A percentile compares a stretch with the other conserved stretches of the same genome.
phyloP scores from a whole-genome alignment of 805 yeast species.

The Ogataea trehaloabstinens region DNA sequence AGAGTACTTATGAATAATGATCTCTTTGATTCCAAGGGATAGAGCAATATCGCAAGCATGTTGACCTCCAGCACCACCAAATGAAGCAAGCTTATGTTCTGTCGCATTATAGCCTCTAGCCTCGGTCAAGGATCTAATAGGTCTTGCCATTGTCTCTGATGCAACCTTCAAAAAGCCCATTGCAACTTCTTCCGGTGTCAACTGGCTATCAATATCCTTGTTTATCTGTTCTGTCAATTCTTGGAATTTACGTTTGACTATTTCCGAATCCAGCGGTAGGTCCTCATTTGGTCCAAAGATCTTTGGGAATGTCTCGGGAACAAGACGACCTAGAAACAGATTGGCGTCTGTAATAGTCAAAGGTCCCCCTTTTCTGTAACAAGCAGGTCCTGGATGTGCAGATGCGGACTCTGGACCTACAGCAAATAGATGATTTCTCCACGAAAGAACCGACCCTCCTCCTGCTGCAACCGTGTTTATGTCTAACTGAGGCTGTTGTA shows the following conservation, averaged over 20 bases:
- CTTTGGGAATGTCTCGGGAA: slow-evolving; percentile 40
- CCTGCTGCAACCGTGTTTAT: slow-evolving; percentile 23
- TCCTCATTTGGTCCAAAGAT: slow-evolving; percentile 45
- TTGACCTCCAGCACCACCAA: slow-evolving; percentile 52
- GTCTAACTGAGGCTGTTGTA: too few species aligned
- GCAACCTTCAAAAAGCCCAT: slow-evolving; percentile 45
- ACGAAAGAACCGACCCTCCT: slow-evolving; percentile 30
- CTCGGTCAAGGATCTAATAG: slow-evolving; percentile 44
- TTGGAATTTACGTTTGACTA: slow-evolving; percentile 33
- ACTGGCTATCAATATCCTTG: slow-evolving; percentile 24
- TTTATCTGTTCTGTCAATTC: slow-evolving; percentile 36
- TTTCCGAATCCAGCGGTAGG: slow-evolving; percentile 34
- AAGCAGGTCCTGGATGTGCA: slow-evolving; percentile 47
- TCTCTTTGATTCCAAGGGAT: slow-evolving; percentile 38
- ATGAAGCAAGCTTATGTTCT: slow-evolving; percentile 42
- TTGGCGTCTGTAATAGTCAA: slow-evolving; percentile 46
- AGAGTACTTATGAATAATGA: slow-evolving; percentile 43
- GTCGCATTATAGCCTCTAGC: slow-evolving; percentile 42
- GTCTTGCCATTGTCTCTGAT: slow-evolving; percentile 43
- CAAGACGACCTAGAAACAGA: slow-evolving; percentile 38
- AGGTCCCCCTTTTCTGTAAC: slow-evolving; percentile 46
- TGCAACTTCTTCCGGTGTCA: slow-evolving; percentile 42
- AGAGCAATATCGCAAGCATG: slow-evolving; percentile 41
- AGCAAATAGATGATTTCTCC: slow-evolving; percentile 35
- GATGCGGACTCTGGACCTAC: slow-evolving; percentile 48